Conservation (phyloP, 2,329 filamentous ascomycete genomes). For the Claviceps paspali region DNA sequence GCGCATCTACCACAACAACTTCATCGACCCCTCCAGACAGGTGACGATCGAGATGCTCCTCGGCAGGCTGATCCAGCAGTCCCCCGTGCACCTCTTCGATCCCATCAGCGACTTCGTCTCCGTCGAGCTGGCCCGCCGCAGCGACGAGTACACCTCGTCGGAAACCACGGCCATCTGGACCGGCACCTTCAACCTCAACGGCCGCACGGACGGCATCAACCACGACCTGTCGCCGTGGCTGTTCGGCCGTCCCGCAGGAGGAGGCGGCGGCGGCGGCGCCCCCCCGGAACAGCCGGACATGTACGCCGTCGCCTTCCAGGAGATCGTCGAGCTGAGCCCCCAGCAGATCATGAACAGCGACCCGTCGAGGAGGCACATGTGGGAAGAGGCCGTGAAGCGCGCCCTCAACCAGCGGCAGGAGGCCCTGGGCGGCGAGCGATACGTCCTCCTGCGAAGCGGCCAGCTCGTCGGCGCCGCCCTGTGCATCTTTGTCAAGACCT, state of each 20-base stretch:
- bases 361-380: conserved; percentile 65
- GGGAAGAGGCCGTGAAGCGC: conserved; percentile 68
- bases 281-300: conserved; percentile 62
- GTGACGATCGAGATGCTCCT: conserved; percentile 90
- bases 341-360: conserved; percentile 99
- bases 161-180: conserved; percentile 67
- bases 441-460: conserved; percentile 78
- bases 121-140: conserved; percentile 52
- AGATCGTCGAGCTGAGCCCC: conserved; percentile 94
- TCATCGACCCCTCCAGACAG: conserved; percentile 82
- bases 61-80: conserved; percentile 69
- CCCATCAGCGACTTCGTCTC: conserved; percentile 87
- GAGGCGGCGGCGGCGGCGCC: too few relatives aligned
- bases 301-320: conserved; percentile 84
- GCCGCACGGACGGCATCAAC: conserved; percentile 60
- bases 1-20: conserved; percentile 93
- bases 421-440: conserved; percentile 53
- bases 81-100: conserved; percentile 74
- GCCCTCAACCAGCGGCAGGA: conserved; percentile 61
- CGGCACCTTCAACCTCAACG: conserved; percentile 92
- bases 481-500: conserved; percentile 77
- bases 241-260: conserved; percentile 43
- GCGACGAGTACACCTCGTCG: conserved; percentile 59
- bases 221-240: conserved; percentile 79
- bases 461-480: conserved; percentile 90